Base-by-base conservation (phyloP, 2,329 filamentous ascomycete genomes). In the Sarocladium oryzae region DNA sequence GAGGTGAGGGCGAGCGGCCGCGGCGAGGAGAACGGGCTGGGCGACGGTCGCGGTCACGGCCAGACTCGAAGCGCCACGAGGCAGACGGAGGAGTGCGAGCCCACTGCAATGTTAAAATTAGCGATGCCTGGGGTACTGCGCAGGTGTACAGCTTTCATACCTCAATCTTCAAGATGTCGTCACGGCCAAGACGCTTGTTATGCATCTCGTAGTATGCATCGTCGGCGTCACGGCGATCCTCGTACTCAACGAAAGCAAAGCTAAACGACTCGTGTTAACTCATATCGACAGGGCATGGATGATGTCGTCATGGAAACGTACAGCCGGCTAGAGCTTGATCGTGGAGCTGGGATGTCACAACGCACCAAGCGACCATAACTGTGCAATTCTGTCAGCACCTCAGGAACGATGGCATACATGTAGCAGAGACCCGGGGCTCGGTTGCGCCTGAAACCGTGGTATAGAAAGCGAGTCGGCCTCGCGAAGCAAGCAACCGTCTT, bases 151-250 rank as follows among this genome's bases (percentile, higher is more conserved):
- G 20, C 3, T 4, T 16, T n/a, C 80, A 60, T 73, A 96, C 93
- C 82, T 99, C 93, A 59, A 99, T 97, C 77, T 99, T 99, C 74
- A 99, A 69, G 54, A 96, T 75, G 64, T 99, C 93, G 66, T 99
- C 93, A 56, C 92, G 86, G 45, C 90, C 91, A 61, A 99, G 90
- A 59, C 92, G 89, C 82, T 96, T 96, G 78, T 97, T 97, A 68
- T 99, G 93, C 93, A 99, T 99, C 75, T 99, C 93, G 70, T 99
- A 89, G 69, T 99, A 99, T 45, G 93, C 93, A 74, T 99, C 93
- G 70, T 99, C 93, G 57, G 93, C 91, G 77, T 99, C 93, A 61
- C 93, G 91, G 63, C 92, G 89, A 70, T 91, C 95, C 76, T 99
- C 93, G 71, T 99, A 99, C 74, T 99, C 93, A 58, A 99, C 93